Percentiles rank a stretch among this genome's conserved stretches.
These are phyloP conservation scores for Russula virescens DNA, from an alignment of 768 basidiomycete genomes.

Conservation along the genomic window DNA sequence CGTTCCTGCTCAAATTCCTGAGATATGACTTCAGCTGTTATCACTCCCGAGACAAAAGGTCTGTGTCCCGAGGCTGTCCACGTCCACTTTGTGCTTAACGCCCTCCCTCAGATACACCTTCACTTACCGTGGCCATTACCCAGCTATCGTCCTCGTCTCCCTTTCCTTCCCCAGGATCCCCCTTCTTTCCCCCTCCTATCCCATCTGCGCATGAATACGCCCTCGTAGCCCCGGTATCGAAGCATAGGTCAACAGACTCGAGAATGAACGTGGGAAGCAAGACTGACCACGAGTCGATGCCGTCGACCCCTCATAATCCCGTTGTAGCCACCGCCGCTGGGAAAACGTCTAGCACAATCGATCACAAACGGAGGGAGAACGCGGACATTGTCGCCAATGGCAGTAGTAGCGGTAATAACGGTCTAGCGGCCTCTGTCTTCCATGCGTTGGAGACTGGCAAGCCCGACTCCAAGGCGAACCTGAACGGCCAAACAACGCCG, in stretches of 20 bases:
- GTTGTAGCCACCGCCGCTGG: neutral
- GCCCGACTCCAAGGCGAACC: neutral
- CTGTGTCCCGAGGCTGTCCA: neutral
- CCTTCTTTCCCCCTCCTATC: conserved; percentile 63
- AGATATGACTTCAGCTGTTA: conserved; percentile 14
- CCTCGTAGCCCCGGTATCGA: conserved; percentile 37
- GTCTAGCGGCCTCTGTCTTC: neutral
- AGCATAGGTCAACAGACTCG: conserved; percentile 18
- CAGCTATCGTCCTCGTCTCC: conserved; percentile 39
- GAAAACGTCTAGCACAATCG: neutral
- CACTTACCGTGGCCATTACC: conserved; percentile 31
- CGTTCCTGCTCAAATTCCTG: neutral
- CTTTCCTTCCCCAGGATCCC: conserved; percentile 60
- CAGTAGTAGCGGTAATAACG: neutral
- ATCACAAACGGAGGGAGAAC: neutral
- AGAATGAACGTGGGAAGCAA: conserved; percentile 21
- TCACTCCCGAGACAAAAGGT: conserved; percentile 23
- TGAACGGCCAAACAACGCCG: conserved; percentile 1
- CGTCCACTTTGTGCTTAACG: neutral
- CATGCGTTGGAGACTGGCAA: neutral
- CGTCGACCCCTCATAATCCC: neutral
- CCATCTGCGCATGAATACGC: conserved; percentile 67
- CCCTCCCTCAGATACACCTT: conserved; percentile 9
- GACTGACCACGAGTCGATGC: conserved; percentile 9
- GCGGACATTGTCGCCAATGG: neutral